Percentiles rank a stretch among this genome's conserved stretches.
Evolutionary conservation across 1,139 yeast genomes (phyloP).

Genomic region (Geotrichum restrictum): DNA sequence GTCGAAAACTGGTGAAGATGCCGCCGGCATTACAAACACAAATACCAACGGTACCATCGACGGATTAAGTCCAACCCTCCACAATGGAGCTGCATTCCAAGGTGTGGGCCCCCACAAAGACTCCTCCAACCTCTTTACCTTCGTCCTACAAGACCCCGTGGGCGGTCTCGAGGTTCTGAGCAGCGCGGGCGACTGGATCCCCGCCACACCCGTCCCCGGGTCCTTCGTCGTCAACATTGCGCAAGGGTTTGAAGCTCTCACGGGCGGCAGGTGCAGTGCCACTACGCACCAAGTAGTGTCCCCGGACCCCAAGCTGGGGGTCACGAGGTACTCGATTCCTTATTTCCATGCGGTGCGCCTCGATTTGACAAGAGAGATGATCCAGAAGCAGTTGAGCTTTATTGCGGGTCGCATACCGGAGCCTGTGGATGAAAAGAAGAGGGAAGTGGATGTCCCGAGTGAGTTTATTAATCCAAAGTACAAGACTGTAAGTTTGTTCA

Average conservation of each 20-base stretch:
- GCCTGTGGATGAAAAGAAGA: slow-evolving; percentile 30
- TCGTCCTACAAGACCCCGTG: slow-evolving; percentile 54
- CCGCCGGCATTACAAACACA: no score
- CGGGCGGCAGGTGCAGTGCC: slow-evolving; percentile 46
- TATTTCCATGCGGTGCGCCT: slow-evolving; percentile 39
- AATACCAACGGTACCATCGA: no score
- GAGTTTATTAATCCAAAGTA: slow-evolving; percentile 38
- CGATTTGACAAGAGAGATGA: slow-evolving; percentile 33
- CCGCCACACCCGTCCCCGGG: slow-evolving; percentile 40
- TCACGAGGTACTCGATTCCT: slow-evolving; percentile 39
- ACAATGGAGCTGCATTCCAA: slow-evolving; percentile 41
- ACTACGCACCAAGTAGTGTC: slow-evolving; percentile 62
- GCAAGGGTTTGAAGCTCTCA: slow-evolving; percentile 41
- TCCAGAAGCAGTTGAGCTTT: slow-evolving; percentile 30
- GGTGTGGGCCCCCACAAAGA: slow-evolving; percentile 74
- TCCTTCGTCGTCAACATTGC: slow-evolving; percentile 41
- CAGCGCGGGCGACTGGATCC: slow-evolving; percentile 60
- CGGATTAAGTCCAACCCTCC: slow-evolving; percentile 23
- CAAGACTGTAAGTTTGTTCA: slow-evolving; percentile 26
- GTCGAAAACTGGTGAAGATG: no score
- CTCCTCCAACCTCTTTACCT: slow-evolving; percentile 56
- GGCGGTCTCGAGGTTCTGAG: slow-evolving; percentile 61
- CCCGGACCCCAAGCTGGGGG: slow-evolving; percentile 47
- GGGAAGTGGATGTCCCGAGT: slow-evolving; percentile 37
- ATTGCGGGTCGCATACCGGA: slow-evolving; percentile 35